Conservation (phyloP, 768 basidiomycete species). For the Pleurotus platypus region DNA sequence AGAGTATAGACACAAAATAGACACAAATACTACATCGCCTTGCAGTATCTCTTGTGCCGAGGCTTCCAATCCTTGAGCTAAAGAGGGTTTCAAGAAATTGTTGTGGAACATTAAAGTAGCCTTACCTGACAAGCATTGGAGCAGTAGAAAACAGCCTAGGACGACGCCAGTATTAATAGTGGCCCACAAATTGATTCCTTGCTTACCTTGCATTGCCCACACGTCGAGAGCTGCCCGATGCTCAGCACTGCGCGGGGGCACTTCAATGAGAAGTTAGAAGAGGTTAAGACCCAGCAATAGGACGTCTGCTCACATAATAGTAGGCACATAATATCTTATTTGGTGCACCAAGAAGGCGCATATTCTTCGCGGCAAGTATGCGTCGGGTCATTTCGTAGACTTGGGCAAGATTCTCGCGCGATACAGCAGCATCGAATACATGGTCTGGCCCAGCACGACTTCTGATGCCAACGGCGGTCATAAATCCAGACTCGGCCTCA, state of each 20-base stretch:
- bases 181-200: not conserved
- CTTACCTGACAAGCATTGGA: slow-evolving; percentile 10
- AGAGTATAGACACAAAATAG: too few species aligned
- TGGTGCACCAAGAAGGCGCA: slow-evolving; percentile 22
- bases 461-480: slow-evolving; percentile 24
- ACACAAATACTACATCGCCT: not conserved
- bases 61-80: slow-evolving; percentile 7
- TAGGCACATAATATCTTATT: slow-evolving; percentile 11
- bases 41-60: slow-evolving; percentile 7
- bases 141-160: slow-evolving; percentile 10
- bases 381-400: slow-evolving; percentile 30
- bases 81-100: not conserved
- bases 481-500: slow-evolving; percentile 32
- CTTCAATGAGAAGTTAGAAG: slow-evolving; percentile 11
- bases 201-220: slow-evolving; percentile 23
- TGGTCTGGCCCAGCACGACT: slow-evolving; percentile 11
- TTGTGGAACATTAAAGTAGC: not conserved
- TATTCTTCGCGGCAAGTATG: slow-evolving; percentile 24
- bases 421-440: slow-evolving; percentile 26
- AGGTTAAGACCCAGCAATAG: not conserved
- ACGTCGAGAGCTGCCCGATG: slow-evolving; percentile 17
- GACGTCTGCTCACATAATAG: not conserved
- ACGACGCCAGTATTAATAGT: not conserved
- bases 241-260: slow-evolving; percentile 18
- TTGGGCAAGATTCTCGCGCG: slow-evolving; percentile 19